A percentile compares a stretch with the other conserved stretches of the same genome.
phyloP scores from a whole-genome alignment of 2,329 filamentous ascomycete species.

The Aspergillus sp. region DNA sequence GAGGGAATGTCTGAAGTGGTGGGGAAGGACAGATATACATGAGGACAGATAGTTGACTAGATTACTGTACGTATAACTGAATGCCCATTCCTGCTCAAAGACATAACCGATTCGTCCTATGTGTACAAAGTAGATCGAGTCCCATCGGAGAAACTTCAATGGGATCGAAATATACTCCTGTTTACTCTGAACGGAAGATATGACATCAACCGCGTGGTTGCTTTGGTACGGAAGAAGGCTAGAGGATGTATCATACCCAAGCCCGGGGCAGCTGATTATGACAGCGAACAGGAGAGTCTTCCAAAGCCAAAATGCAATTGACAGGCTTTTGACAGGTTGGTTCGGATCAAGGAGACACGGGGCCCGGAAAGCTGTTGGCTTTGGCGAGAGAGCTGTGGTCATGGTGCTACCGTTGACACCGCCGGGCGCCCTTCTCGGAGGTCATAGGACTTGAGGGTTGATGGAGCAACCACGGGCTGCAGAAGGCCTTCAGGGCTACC shows the following conservation, averaged over 20 bases:
- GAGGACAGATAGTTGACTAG: conserved; percentile 40
- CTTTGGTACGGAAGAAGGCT: conserved; percentile 44
- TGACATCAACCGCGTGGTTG: conserved; percentile 11
- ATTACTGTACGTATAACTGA: conserved; percentile 56
- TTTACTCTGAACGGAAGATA: conserved; percentile 2
- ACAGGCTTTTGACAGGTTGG: conserved; percentile 35
- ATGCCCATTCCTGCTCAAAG: conserved; percentile 68
- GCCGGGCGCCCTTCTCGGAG: neutral
- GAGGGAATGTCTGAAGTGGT: conserved; percentile 2
- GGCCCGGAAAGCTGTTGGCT: conserved; percentile 4
- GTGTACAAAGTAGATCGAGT: conserved; percentile 61
- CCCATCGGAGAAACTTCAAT: conserved; percentile 58
- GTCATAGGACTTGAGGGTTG: neutral
- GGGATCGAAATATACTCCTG: conserved; percentile 26
- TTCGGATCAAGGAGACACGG: conserved; percentile 25
- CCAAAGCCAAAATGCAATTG: conserved; percentile 53
- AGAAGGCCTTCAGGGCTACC: neutral
- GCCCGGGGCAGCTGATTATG: conserved; percentile 53
- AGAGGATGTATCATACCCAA: conserved; percentile 65
- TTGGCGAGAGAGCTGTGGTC: neutral
- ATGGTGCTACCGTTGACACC: neutral
- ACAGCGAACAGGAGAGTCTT: conserved; percentile 55
- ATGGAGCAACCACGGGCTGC: neutral
- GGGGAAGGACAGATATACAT: conserved; percentile 24
- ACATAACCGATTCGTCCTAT: conserved; percentile 55